Conservation (phyloP, 2,329 filamentous ascomycete genomes). For the Nigrospora oryzae region DNA sequence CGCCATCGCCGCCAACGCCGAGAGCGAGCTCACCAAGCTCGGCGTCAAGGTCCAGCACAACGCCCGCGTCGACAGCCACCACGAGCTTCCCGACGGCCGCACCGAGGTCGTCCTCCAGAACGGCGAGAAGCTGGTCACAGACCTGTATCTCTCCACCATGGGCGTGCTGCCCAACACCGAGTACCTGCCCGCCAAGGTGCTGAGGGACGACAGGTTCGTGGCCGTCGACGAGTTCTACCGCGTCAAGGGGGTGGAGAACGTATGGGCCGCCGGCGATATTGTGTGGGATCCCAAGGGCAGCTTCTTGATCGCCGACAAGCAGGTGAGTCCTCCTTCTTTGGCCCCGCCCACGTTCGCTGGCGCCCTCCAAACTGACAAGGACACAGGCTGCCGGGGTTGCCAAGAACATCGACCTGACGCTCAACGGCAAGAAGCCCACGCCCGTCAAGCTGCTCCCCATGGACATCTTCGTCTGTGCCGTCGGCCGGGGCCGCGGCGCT, state of each 20-base stretch:
- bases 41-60: constrained; percentile 37
- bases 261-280: constrained; percentile 48
- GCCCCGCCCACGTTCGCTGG: neutral
- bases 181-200: constrained; percentile 35
- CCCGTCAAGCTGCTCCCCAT: constrained; percentile 37
- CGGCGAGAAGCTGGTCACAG: constrained; percentile 39
- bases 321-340: constrained; percentile 22
- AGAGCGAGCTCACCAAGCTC: constrained; percentile 42
- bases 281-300: constrained; percentile 38
- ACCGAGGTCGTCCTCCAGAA: constrained; percentile 37
- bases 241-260: constrained; percentile 31
- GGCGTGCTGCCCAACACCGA: constrained; percentile 47
- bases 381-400: constrained; percentile 37
- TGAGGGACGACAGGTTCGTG: constrained; percentile 35
- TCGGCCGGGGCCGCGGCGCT: constrained; percentile 39
- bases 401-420: constrained; percentile 42
- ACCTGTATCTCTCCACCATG: constrained; percentile 48
- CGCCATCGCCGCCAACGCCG: constrained; percentile 29
- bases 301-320: constrained; percentile 37
- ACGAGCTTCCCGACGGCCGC: constrained; percentile 29
- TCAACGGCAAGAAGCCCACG: constrained; percentile 33
- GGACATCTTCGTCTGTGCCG: constrained; percentile 38
- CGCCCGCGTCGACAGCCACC: constrained; percentile 28
- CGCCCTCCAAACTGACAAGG: neutral
- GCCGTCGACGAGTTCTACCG: constrained; percentile 41